These are phyloP conservation scores for Schizophyllum amplum DNA, from an alignment of 1,284 basidiomycete genomes.

Conservation along the genomic window DNA sequence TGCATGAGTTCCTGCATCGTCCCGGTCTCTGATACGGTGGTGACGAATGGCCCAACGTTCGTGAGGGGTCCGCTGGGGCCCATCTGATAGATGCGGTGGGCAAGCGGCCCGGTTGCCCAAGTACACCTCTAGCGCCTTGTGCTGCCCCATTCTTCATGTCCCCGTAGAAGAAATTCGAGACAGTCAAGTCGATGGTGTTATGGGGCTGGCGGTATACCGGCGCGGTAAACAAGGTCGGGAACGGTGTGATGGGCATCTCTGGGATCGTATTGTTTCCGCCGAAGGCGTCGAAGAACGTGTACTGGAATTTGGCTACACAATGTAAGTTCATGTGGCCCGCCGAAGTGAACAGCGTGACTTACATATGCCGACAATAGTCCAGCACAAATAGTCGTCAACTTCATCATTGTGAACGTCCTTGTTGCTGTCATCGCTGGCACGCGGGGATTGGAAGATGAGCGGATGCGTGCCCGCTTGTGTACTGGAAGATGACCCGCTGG, in stretches of 20 bases:
- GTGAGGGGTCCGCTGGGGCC: conserved; percentile 48
- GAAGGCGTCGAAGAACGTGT: conserved; percentile 89
- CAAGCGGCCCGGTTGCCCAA: conserved; percentile 82
- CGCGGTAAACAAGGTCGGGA: conserved; percentile 78
- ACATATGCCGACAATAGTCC: conserved; percentile 96
- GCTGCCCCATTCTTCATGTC: conserved; percentile 55
- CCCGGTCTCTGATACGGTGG: conserved; percentile 15
- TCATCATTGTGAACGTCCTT: conserved; percentile 68
- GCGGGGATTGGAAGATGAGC: conserved; percentile 67
- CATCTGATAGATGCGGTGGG: conserved; percentile 62
- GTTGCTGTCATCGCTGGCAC: conserved; percentile 66
- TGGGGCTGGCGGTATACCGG: conserved; percentile 67
- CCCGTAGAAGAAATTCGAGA: conserved; percentile 78
- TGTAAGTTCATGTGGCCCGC: conserved; percentile 16
- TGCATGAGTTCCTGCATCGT: conserved; percentile 17
- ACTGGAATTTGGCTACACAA: conserved; percentile 75
- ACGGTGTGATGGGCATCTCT: conserved; percentile 77
- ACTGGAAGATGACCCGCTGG: conserved; percentile 59
- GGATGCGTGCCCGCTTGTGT: conserved; percentile 74
- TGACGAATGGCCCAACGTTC: conserved; percentile 48
- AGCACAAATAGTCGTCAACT: conserved; percentile 91
- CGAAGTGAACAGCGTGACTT: conserved; percentile 28
- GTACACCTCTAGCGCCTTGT: conserved; percentile 79
- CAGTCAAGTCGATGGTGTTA: conserved; percentile 74
- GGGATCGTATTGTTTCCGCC: conserved; percentile 70